Base-by-base conservation (phyloP, 495 filamentous ascomycete species). In the Barbatosphaeria neglecta region DNA sequence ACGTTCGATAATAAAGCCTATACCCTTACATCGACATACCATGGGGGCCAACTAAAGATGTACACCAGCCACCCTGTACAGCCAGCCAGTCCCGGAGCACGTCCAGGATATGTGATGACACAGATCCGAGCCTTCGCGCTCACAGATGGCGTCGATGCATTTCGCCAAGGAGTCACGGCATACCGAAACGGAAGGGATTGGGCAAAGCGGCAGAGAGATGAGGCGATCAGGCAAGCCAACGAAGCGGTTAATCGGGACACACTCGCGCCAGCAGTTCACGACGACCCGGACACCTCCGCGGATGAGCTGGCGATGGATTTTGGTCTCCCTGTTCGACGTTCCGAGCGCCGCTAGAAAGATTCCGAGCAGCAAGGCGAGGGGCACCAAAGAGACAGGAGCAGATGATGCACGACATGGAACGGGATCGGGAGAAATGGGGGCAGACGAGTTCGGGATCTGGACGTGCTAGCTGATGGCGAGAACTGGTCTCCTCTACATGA, bases 121-220 rank as follows among this genome's bases (percentile, higher is more conserved):
- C 28, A 38, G 28, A 7, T 45, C 28, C 5, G 17, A 22, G 1
- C 28, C 6, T 45, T 2, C 19, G 6, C 3, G 15, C 22, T 38
- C 8, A 37, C 20, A 23, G 22, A 5, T 15, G 23, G 23, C 22
- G 43, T 22, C 16, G 43, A 37, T 0, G 16, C 28, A 10, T 45
- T 45, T 23, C 28, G 44, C 6, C 28, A 37, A 45, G 44, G 31
- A 13, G 44, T 17, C 19, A 33, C 46, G 22, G 33, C 45, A 22
- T 54, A 35, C 43, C 45, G 41, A 37, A 55, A 55, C 31, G 51
- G 20, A 22, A 49, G 40, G 24, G 51, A 55, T 37, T 55, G 51
- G 50, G 41, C 51, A 43, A 54, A 55, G 53, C 27, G 24, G 40
- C 50, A 54, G 20, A 50, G 53, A 31, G 42, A 55, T 35, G 50